These are phyloP conservation scores for Parastagonospora nodorum DNA, from an alignment of 2,329 filamentous ascomycete genomes.

Conservation along the genomic window DNA sequence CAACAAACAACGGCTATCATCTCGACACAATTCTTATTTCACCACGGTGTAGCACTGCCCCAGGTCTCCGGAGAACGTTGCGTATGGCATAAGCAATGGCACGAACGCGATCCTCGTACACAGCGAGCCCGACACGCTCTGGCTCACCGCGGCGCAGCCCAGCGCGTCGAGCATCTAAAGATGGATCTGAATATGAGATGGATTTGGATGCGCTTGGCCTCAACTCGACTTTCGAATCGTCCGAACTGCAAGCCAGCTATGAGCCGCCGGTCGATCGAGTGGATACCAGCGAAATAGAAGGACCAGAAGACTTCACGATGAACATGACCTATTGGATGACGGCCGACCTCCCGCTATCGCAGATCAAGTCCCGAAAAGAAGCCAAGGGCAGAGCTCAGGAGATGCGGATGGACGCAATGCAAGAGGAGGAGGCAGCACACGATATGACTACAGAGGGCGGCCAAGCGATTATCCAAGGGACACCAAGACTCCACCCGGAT, in stretches of 20 bases:
- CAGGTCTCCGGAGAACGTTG: neutral
- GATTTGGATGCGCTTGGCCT: slow-evolving; percentile 46
- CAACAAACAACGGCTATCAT: slow-evolving; percentile 24
- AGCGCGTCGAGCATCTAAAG: slow-evolving; percentile 32
- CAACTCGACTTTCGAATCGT: slow-evolving; percentile 42
- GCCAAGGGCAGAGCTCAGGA: slow-evolving; percentile 21
- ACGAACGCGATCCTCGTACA: slow-evolving; percentile 42
- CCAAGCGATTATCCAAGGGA: slow-evolving; percentile 22
- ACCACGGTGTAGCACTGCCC: slow-evolving; percentile 3
- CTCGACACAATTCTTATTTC: slow-evolving; percentile 24
- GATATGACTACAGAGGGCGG: slow-evolving; percentile 26
- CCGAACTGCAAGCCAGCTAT: slow-evolving; percentile 33
- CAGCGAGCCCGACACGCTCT: slow-evolving; percentile 39
- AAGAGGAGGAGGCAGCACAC: slow-evolving; percentile 13
- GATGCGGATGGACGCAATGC: slow-evolving; percentile 22
- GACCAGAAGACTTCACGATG: slow-evolving; percentile 50
- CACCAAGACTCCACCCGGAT: slow-evolving; percentile 3
- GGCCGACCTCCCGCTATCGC: slow-evolving; percentile 34
- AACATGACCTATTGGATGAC: slow-evolving; percentile 53
- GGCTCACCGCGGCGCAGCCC: slow-evolving; percentile 37
- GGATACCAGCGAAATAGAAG: slow-evolving; percentile 48
- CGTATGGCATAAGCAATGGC: slow-evolving; percentile 30
- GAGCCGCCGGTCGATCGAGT: slow-evolving; percentile 43
- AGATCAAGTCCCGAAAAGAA: slow-evolving; percentile 42
- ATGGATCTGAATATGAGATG: slow-evolving; percentile 46